phyloP scores from a whole-genome alignment of 345 rosid species.

The Toxicodendron radicans region DNA sequence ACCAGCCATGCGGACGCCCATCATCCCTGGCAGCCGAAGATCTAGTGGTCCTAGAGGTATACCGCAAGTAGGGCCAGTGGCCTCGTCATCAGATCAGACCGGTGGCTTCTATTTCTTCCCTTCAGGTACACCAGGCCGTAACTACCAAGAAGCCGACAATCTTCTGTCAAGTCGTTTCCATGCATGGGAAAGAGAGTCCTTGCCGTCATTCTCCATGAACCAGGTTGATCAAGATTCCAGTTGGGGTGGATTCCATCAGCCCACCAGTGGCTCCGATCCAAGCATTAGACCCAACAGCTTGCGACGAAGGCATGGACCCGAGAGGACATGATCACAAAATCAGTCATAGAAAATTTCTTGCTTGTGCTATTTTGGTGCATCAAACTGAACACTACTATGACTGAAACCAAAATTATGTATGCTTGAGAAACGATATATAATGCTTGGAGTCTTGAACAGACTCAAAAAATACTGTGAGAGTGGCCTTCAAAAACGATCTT shows the following conservation, averaged over 20 bases:
- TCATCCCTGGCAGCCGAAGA: slow-evolving; percentile 51
- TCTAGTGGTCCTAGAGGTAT: slow-evolving; percentile 52
- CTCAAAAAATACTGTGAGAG: slow-evolving; percentile 35
- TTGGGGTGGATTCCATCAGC: slow-evolving; percentile 60
- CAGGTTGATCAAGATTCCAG: slow-evolving; percentile 70
- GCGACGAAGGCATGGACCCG: slow-evolving; percentile 77
- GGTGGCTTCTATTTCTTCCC: slow-evolving; percentile 71
- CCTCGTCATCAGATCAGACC: slow-evolving; percentile 69
- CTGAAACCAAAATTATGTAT: slow-evolving; percentile 50
- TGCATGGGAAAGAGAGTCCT: slow-evolving; percentile 80
- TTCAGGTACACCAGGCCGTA: slow-evolving; percentile 45
- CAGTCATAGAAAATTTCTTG: slow-evolving; percentile 34
- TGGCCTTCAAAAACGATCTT: slow-evolving; percentile 36
- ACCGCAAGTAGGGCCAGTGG: slow-evolving; percentile 53
- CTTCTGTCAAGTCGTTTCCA: slow-evolving; percentile 40
- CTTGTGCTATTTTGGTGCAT: slow-evolving; percentile 32
- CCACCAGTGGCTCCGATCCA: slow-evolving; percentile 45
- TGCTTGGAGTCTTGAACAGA: slow-evolving; percentile 39
- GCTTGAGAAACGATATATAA: slow-evolving; percentile 59
- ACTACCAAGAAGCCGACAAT: slow-evolving; percentile 54
- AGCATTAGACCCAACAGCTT: slow-evolving; percentile 46
- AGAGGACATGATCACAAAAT: slow-evolving; percentile 63
- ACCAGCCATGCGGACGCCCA: slow-evolving; percentile 55
- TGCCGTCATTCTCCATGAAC: slow-evolving; percentile 46
- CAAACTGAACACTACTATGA: slow-evolving; percentile 34